These are phyloP conservation scores for Micromonas commoda DNA, from an alignment of 139 green algal species.

Conservation along the genomic window DNA sequence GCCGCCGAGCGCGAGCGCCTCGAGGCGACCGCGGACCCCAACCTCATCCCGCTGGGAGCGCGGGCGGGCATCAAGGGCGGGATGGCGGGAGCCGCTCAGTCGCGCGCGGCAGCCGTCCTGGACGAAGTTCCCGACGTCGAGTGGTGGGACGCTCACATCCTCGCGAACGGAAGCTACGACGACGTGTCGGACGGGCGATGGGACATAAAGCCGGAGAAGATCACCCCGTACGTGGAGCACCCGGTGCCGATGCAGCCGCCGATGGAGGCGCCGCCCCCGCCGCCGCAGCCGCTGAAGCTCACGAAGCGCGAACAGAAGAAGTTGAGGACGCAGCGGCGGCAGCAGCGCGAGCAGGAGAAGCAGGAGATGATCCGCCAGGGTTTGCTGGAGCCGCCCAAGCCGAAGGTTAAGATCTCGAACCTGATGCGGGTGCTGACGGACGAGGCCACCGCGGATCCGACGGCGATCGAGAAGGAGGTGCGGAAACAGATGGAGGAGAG, in stretches of 20 bases:
- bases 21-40: background rate
- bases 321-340: slow-evolving; percentile 82
- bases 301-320: slow-evolving; percentile 73
- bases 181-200: background rate
- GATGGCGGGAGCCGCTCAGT: background rate
- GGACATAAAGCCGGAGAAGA: slow-evolving; percentile 24
- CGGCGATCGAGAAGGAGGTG: slow-evolving; percentile 83
- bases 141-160: slow-evolving; percentile 34
- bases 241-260: slow-evolving; percentile 82
- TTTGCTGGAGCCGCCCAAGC: slow-evolving; percentile 86
- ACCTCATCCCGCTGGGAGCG: slow-evolving; percentile 6
- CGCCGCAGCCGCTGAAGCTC: slow-evolving; percentile 75
- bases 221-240: slow-evolving; percentile 53
- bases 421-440: slow-evolving; percentile 85
- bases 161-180: slow-evolving; percentile 29
- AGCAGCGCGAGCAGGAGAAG: slow-evolving; percentile 90
- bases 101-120: background rate
- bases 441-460: slow-evolving; percentile 70
- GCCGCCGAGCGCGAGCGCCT: background rate
- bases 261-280: slow-evolving; percentile 60
- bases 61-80: background rate
- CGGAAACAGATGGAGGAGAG: slow-evolving; percentile 70
- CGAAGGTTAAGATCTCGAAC: slow-evolving; percentile 96
- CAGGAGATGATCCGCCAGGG: slow-evolving; percentile 92
- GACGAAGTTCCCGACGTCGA: slow-evolving; percentile 18